Evolutionary conservation across 768 basidiomycete species (phyloP), one percentile per base, ranked within the genome.

Genomic region (Calvatia gigantea): DNA sequence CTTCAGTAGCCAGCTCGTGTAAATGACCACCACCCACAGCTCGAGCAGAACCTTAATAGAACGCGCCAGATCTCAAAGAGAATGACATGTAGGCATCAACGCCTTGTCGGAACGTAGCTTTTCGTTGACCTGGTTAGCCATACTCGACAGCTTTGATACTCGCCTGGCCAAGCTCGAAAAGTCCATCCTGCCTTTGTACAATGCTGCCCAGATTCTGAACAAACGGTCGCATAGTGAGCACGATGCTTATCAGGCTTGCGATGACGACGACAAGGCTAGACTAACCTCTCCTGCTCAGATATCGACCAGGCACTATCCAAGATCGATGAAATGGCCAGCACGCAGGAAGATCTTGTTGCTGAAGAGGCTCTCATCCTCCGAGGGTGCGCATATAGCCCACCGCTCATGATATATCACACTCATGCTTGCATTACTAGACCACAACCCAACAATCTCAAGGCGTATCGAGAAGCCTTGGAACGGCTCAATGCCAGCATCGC

Each of bases 21-120:
- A 28, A 45, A 17, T 25, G n/a, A 31, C 33, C n/a, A 23, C 19
- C 14, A 41, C 21, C n/a, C 23, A 25, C 42, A 91, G 91, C 79
- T 94, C 8, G 89, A 94, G 71, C 91, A 93, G 69, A 92, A 93
- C 65, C 74, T 94, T 39, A 85, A 88, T 69, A 93, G 92, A 71
- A 93, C 91, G 0, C 81, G 82, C 19, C 89, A 89, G 64, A 87
- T 91, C 58, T 92, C 91, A 1, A 87, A 88, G 63, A 78, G 89
- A 48, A 93, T 94, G 91, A 91, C 83, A 58, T 82, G 90, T 93
- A 72, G n/a, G n/a, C n/a, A n/a, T 53, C 87, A 66, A 15, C 32
- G 12, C n/a, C 19, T 28, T 15, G 31, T 11, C 54, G 15, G 23
- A 7, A 15, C 28, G 7, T 48, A 15, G 38, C 54, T 54, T 48